Conservation (phyloP, 345 rosid genomes). For the Balakata baccata region DNA sequence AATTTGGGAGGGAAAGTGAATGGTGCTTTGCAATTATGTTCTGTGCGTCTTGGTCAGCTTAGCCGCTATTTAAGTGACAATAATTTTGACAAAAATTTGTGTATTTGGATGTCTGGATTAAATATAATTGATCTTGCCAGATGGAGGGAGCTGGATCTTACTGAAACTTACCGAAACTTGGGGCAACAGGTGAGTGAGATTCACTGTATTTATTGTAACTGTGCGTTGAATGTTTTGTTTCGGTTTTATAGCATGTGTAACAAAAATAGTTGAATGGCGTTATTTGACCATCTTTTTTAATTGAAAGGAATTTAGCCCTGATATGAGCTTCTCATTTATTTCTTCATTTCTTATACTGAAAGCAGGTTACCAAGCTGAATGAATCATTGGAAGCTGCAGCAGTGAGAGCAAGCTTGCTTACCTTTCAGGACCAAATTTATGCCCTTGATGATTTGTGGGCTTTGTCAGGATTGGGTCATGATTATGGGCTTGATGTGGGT, state of each 20-base stretch:
- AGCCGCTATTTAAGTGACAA: slow-evolving; percentile 44
- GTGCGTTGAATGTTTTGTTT: not conserved
- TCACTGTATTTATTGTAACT: not conserved
- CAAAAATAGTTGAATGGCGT: too few relatives aligned
- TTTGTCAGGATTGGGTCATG: slow-evolving; percentile 33
- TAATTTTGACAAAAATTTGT: slow-evolving; percentile 40
- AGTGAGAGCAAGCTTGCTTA: slow-evolving; percentile 25
- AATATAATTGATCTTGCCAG: slow-evolving; percentile 70
- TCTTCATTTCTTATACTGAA: slow-evolving; percentile 11
- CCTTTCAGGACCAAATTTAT: slow-evolving; percentile 26
- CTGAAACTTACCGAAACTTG: slow-evolving; percentile 54
- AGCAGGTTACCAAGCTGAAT: slow-evolving; percentile 43
- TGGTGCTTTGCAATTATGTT: slow-evolving; percentile 66
- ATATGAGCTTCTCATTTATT: slow-evolving; percentile 2
- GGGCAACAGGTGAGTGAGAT: slow-evolving; percentile 50
- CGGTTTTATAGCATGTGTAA: too few relatives aligned
- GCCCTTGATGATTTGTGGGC: slow-evolving; percentile 25
- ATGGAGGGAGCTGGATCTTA: slow-evolving; percentile 63
- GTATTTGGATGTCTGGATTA: slow-evolving; percentile 94
- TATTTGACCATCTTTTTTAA: not conserved
- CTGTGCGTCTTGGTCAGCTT: slow-evolving; percentile 67
- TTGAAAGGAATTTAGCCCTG: not conserved
- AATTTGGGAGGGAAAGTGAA: slow-evolving; percentile 80
- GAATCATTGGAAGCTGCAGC: slow-evolving; percentile 45
- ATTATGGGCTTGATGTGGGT: slow-evolving; percentile 20